Base-by-base conservation (phyloP, 495 filamentous ascomycete species). In the Tuber brumale region DNA sequence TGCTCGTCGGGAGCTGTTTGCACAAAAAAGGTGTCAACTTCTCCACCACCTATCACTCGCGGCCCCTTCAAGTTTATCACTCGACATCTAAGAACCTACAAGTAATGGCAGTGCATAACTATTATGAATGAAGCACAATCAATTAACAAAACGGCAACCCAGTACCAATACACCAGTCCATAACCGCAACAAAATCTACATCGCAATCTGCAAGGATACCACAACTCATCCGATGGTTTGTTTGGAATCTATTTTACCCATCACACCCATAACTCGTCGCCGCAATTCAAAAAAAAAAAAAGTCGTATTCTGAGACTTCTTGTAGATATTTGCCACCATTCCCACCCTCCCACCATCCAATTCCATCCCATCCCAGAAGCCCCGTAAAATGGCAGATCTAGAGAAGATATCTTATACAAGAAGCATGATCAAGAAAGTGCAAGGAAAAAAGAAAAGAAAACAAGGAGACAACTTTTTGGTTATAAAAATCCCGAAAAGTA, bases 321-420 rank as follows among this genome's bases (percentile, higher is more conserved):
- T 66, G 57, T 66, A 66, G 57, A 66, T 35, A 66, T 31, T 66
- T 66, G 57, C 27, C 57, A 35, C 57, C 27, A 31, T 19, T 35
- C 57, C 27, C 27, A 66, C 31, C 57, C 31, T 66, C 57, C 57
- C 57, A 19, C 31, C 51, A 27, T 4, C 51, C 23, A 7, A 27
- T 14, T 21, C 48, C 51, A 31, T 61, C 51, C 51, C 57, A 66
- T 66, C 57, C 57, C 57, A 66, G 57, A 66, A 66, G 12, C 57
- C 57, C 57, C 57, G 57, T 66, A 66, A 66, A 66, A 35, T 66
- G 57, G 57, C 27, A 31, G 27, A 66, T 66, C 57, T 66, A 66
- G 57, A 66, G 57, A 14, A 66, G 57, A 66, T 66, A 66, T 66
- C 57, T 66, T 66, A 18, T 66, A 66, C 57, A 66, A 61, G 57